Conservation (phyloP, 176 grass and related monocot genomes). For the Ensete glaucum region DNA sequence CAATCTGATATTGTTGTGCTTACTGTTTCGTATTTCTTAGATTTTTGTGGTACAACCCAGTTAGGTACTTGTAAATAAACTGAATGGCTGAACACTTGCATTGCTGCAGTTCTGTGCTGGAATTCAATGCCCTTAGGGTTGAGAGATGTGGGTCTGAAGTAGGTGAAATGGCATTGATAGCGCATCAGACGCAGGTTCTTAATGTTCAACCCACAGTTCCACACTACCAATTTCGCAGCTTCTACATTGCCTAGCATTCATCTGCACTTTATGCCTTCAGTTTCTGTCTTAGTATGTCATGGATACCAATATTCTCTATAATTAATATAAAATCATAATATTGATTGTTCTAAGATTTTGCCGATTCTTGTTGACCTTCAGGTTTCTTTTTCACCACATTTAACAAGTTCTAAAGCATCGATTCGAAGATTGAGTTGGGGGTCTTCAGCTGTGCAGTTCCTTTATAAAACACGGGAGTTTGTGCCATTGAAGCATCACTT, state of each 20-base stretch:
- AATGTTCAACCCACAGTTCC: neutral
- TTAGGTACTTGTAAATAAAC: neutral
- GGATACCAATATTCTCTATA: neutral
- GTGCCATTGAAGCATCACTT: neutral
- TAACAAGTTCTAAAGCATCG: neutral
- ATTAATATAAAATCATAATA: neutral
- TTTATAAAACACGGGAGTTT: neutral
- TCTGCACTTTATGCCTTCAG: neutral
- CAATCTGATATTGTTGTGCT: neutral
- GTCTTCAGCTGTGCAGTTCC: neutral
- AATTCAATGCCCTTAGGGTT: too few species aligned
- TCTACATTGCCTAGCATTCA: neutral
- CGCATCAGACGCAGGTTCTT: constrained; percentile 3
- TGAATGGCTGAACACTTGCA: neutral
- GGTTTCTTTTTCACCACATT: neutral
- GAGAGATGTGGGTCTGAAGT: neutral
- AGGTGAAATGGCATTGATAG: constrained; percentile 4
- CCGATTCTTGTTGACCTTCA: neutral
- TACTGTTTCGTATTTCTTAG: neutral
- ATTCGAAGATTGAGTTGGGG: neutral
- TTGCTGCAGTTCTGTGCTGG: neutral
- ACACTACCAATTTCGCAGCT: neutral
- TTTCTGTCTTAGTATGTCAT: neutral
- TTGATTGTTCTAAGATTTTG: neutral
- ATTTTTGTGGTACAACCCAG: too few species aligned